Conservation (phyloP, 2,329 filamentous ascomycete species). For the Ophiostoma sp. region DNA sequence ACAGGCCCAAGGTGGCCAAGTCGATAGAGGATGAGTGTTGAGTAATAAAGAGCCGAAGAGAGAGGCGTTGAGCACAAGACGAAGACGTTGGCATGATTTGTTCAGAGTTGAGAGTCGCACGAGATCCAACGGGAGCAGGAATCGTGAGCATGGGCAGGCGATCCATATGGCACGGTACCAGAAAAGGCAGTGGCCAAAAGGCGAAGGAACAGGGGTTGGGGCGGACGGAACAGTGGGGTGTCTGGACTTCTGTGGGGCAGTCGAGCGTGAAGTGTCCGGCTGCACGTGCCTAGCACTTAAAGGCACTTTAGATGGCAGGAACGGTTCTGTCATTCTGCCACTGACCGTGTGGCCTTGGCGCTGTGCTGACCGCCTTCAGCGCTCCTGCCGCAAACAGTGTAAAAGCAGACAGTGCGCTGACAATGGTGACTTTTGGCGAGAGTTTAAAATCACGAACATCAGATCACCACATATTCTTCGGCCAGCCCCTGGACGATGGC, state of each 20-base stretch:
- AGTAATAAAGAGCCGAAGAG: not conserved
- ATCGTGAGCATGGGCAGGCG: not conserved
- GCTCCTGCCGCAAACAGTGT: conserved; percentile 5
- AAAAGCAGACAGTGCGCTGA: not conserved
- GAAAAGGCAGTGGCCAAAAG: conserved; percentile 7
- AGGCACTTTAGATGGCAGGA: not conserved
- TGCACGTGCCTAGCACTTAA: conserved; percentile 15
- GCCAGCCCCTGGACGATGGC: not conserved
- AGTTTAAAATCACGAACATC: not conserved
- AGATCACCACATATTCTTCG: not conserved
- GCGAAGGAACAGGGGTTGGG: conserved; percentile 8
- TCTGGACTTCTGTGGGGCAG: conserved; percentile 5
- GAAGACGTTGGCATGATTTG: conserved; percentile 9
- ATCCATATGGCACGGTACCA: not conserved
- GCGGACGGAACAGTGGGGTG: conserved; percentile 12
- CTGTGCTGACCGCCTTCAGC: not conserved
- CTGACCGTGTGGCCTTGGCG: not conserved
- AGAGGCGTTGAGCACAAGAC: not conserved
- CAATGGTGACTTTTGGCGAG: not conserved
- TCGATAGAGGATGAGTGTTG: not conserved
- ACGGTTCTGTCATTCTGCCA: conserved; percentile 4
- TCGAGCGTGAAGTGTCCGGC: not conserved
- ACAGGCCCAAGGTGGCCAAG: not conserved
- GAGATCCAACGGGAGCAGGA: not conserved
- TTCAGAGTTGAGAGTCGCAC: not conserved